Percentiles rank a stretch among this genome's conserved stretches.
Evolutionary conservation across 176 grass and related monocot species (phyloP).

Genomic region (Eragrostis curvula): DNA sequence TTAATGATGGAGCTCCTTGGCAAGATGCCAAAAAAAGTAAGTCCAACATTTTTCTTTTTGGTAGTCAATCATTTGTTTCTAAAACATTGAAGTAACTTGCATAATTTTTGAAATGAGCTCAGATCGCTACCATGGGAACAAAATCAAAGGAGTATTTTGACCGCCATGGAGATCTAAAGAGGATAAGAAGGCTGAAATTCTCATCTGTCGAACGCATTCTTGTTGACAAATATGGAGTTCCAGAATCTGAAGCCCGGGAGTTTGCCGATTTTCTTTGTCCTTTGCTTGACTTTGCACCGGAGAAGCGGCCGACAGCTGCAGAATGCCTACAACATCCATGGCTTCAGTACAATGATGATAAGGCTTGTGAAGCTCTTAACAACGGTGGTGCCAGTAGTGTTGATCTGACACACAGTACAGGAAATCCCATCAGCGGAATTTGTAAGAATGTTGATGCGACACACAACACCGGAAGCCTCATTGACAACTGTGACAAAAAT

Average conservation of each 20-base stretch:
- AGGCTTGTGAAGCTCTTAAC: conserved; percentile 19
- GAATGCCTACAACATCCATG: conserved; percentile 80
- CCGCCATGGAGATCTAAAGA: conserved; percentile 90
- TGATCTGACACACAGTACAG: conserved; percentile 7
- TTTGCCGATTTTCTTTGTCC: conserved; percentile 76
- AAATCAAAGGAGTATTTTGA: conserved; percentile 97
- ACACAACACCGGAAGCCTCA: conserved; percentile 9
- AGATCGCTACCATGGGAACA: conserved; percentile 81
- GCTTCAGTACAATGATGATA: conserved; percentile 60
- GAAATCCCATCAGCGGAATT: conserved; percentile 20
- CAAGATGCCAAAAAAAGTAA: conserved; percentile 92
- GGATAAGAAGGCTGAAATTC: conserved; percentile 85
- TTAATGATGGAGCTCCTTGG: conserved; percentile 97
- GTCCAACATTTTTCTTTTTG: conserved; percentile 13
- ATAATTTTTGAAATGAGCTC: conserved; percentile 38
- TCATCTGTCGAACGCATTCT: conserved; percentile 74
- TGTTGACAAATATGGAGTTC: conserved; percentile 77
- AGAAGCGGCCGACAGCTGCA: conserved; percentile 82
- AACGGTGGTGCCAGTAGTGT: conserved; percentile 29
- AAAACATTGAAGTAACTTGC: conserved; percentile 23
- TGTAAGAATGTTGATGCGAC: conserved; percentile 39
- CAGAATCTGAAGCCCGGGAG: conserved; percentile 63
- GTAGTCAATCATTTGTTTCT: conserved; percentile 11
- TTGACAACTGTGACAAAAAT: conserved; percentile 35
- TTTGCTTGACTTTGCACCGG: conserved; percentile 81